A percentile compares a stretch with the other conserved stretches of the same genome.
Evolutionary conservation across 257 asterid genomes (phyloP).

Genomic region (Linderniella brevidens): DNA sequence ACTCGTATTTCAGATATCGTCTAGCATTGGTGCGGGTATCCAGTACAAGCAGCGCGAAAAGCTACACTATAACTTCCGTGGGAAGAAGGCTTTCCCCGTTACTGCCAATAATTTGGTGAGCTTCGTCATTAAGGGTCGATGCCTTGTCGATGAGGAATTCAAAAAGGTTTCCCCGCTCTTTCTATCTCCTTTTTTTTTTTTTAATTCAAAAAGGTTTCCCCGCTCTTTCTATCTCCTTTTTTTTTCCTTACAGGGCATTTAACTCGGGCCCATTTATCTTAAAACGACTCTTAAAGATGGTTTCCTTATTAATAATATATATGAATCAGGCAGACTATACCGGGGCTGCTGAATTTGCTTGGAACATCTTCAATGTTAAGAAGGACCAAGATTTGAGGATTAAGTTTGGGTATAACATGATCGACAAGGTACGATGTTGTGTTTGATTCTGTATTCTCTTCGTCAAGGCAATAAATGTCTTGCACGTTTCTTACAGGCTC

Average conservation of each 20-base stretch:
- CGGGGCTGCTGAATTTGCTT: conserved; percentile 69
- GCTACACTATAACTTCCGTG: conserved; percentile 41
- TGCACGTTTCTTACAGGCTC: not conserved
- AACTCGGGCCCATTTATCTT: no score
- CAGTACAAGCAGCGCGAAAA: conserved; percentile 37
- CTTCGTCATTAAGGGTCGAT: conserved; percentile 59
- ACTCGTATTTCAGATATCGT: conserved; percentile 23
- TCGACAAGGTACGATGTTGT: conserved; percentile 45
- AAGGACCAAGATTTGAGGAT: conserved; percentile 66
- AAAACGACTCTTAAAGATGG: no score
- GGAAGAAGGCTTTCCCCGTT: conserved; percentile 52
- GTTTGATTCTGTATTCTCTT: not conserved
- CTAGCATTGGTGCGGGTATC: conserved; percentile 49
- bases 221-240: not conserved
- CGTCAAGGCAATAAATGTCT: not conserved
- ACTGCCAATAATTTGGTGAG: conserved; percentile 29
- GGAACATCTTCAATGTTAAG: conserved; percentile 43
- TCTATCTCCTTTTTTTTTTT: not conserved
- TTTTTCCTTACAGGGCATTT: no score
- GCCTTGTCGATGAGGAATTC: conserved; percentile 38
- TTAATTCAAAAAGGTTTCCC: conserved; percentile 37
- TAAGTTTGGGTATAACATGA: conserved; percentile 61
- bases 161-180: conserved; percentile 23
- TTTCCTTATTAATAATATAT: not conserved
- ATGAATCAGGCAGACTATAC: conserved; percentile 32